Evolutionary conservation across 495 filamentous ascomycete genomes (phyloP).

Genomic region (Podospora tetraspora): DNA sequence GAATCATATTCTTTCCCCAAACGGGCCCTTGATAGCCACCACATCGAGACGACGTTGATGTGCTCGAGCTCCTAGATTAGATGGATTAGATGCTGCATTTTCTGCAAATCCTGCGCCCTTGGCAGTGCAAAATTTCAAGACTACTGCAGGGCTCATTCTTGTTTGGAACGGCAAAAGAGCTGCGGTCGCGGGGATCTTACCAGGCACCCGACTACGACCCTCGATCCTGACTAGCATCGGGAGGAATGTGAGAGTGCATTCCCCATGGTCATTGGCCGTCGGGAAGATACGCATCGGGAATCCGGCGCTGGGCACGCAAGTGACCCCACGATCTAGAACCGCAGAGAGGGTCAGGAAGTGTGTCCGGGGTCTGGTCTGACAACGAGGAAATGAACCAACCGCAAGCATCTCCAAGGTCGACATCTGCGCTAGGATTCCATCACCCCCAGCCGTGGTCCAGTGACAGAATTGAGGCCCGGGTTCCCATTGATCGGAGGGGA

Average conservation of each 20-base stretch:
- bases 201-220: neutral
- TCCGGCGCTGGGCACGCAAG: neutral
- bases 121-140: neutral
- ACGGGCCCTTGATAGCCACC: no score
- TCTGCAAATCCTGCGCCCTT: neutral
- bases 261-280: neutral
- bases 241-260: neutral
- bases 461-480: neutral
- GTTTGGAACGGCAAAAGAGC: no score
- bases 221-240: neutral
- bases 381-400: neutral
- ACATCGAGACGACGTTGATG: neutral
- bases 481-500: no score
- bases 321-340: neutral
- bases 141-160: no score
- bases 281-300: neutral
- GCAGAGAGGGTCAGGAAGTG: neutral
- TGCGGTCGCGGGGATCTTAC: no score
- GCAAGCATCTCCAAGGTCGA: neutral
- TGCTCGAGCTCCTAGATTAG: neutral
- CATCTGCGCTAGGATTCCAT: neutral
- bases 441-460: neutral
- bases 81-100: neutral
- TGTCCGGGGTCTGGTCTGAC: neutral
- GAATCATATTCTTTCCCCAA: neutral